Evolutionary conservation across 345 rosid species (phyloP), one percentile per base, ranked within the genome.

Genomic region (Melastoma malabathricum): DNA sequence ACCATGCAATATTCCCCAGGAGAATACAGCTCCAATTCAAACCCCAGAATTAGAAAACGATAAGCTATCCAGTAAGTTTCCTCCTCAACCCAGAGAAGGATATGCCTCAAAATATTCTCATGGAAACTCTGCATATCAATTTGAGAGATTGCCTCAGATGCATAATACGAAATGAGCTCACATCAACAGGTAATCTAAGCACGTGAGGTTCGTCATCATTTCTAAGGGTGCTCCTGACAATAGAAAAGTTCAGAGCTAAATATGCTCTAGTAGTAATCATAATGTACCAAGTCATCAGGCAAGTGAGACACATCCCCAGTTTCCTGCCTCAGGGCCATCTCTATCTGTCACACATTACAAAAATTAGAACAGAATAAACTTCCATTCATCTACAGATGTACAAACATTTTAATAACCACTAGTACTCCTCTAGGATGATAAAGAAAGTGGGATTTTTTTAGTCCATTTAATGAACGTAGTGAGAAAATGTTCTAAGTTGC

Each of bases 21-120:
- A 48, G 95, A 83, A 73, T 84, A 93, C 46, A 88, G 97, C 51
- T 88, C 97, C 77, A 93, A 72, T 41, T 93, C 95, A 58, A 93
- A 93, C 50, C 99, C 99, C 69, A 88, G 70, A 52, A 72, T 62
- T 56, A 93, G 88, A 77, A 83, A 93, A 44, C 90, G 83, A 55
- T 68, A 75, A 20, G 94, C 95, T 67, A 93, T 84, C 99, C 99
- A 93, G 64, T 83, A 78, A 19, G 84, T 79, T 75, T 83, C 90
- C 82, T 87, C 95, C 63, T 93, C 95, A 66, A 88, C 75, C 95
- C 94, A 88, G 61, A 74, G 56, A 48, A 83, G 86, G 45, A 93
- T 69, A 25, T 80, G 79, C 41, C 78, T 79, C 62, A 81, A 64
- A 61, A 77, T 74, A 64, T 68, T 52, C 44, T 50, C 54, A 43